A percentile compares a stretch with the other conserved stretches of the same genome.
Evolutionary conservation across 352 stramenopile genomes (phyloP).

Genomic region (Globisporangium parvum): DNA sequence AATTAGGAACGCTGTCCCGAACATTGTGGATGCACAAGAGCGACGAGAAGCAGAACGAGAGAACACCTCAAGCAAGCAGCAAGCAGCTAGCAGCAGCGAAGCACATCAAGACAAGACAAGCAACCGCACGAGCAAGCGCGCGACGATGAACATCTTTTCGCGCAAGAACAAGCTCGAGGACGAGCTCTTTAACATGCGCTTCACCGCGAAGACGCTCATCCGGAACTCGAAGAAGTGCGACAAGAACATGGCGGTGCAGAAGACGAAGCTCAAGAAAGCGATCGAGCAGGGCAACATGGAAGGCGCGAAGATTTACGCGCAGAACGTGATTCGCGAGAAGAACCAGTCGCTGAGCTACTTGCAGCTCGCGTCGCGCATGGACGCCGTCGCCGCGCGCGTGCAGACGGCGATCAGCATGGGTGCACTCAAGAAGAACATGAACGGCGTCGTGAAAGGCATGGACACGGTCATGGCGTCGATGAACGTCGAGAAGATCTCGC

Average conservation of each 20-base stretch:
- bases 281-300: constrained; percentile 96
- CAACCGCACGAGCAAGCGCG: neutral
- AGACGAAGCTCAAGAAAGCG: constrained; percentile 96
- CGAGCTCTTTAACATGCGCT: constrained; percentile 89
- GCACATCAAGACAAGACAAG: too few species aligned
- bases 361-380: constrained; percentile 93
- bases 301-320: constrained; percentile 96
- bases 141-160: constrained; percentile 75
- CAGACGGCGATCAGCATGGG: constrained; percentile 97
- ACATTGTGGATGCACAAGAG: too few species aligned
- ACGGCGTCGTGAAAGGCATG: constrained; percentile 95
- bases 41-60: too few species aligned
- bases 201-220: constrained; percentile 87
- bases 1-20: too few species aligned
- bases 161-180: constrained; percentile 83
- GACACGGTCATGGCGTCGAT: constrained; percentile 95
- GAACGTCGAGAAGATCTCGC: constrained; percentile 96
- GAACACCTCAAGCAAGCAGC: neutral
- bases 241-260: constrained; percentile 94
- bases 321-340: constrained; percentile 85
- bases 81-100: neutral
- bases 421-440: constrained; percentile 94
- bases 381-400: constrained; percentile 93
- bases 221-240: constrained; percentile 96
- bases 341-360: constrained; percentile 94